phyloP scores from a whole-genome alignment of 805 yeast species.

The Wickerhamiella sergipiensis region DNA sequence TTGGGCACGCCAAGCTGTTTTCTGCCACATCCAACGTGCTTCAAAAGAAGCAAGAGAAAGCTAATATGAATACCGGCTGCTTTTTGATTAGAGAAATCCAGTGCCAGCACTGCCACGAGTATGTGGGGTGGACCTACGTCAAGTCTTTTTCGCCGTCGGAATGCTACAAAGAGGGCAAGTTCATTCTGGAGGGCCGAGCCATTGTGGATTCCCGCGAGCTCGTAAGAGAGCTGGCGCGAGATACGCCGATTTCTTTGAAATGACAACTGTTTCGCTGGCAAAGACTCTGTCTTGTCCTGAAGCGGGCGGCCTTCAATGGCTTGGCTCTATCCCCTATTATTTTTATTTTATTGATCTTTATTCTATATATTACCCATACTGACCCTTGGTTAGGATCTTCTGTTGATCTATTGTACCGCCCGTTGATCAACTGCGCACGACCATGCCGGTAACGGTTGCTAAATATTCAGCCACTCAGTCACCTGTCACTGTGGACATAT shows the following conservation, averaged over 20 bases:
- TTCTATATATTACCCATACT: neutral
- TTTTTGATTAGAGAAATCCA: slow-evolving; percentile 43
- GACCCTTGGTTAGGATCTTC: no score
- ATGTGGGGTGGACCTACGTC: slow-evolving; percentile 54
- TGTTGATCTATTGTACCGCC: no score
- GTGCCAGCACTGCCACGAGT: slow-evolving; percentile 40
- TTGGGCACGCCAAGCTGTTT: slow-evolving; percentile 47
- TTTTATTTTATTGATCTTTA: neutral
- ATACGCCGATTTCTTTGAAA: neutral
- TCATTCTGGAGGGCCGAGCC: slow-evolving; percentile 34
- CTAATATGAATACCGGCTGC: slow-evolving; percentile 46
- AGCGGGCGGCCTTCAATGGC: neutral
- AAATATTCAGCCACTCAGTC: no score
- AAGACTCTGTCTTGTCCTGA: neutral
- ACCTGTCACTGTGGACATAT: no score
- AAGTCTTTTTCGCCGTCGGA: slow-evolving; percentile 33
- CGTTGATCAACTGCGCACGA: no score
- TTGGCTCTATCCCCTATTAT: neutral
- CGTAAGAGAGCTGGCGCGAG: neutral
- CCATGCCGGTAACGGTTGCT: no score
- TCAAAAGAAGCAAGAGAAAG: slow-evolving; percentile 26
- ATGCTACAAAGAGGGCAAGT: slow-evolving; percentile 48
- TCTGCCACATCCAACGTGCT: slow-evolving; percentile 34
- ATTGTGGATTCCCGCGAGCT: slow-evolving; percentile 1
- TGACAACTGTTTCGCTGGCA: neutral